Base-by-base conservation (phyloP, 257 asterid genomes). In the Hygrophila difformis region DNA sequence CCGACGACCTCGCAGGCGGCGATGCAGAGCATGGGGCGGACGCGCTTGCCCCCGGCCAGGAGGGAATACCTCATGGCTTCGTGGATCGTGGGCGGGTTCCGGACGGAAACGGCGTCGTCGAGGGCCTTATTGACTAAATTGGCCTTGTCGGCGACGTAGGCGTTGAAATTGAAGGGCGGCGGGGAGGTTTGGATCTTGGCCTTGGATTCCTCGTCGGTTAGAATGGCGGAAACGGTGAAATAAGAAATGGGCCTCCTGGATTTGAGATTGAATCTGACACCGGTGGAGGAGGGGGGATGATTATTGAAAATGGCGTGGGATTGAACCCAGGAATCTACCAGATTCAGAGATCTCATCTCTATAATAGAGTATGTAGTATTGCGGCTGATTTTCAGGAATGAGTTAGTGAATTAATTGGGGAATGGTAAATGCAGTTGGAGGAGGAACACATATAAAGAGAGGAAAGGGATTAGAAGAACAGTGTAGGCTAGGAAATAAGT, bases 1-100 rank as follows among this genome's bases (percentile, higher is more conserved):
- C 75, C 71, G 10, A 63, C 75, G 47, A 54, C 57, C 49, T 63
- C 71, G 42, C 75, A 69, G 18, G 75, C 71, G 47, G 75, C 71
- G 41, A 69, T 33, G 37, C 75, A 69, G 10, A 69, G 48, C 68
- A 69, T 63, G 1, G 75, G 75, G 3, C 71, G 55, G 12, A 69
- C 75, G 44, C 68, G 44, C 33, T 69, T 69, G 38, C 75, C 75
- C 1, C 75, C 71, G n/a, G 71, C 71, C 12, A 69, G 16, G 35
- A 69, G 13, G 0, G 76, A 63, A 48, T 69, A 69, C 54, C 68
- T 28, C 71, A 69, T 64, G 1, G 76, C 71, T 8, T 63, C 76
- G 61, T 69, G 76, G 28, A 69, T 69, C 57, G 6, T 44, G 0
- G 64, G 46, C 13, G 71, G 76, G 33, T 40, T 50, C 47, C 34